These are phyloP conservation scores for Diophrys appendiculata DNA, from an alignment of 73 alveolate genomes.

Conservation along the genomic window DNA sequence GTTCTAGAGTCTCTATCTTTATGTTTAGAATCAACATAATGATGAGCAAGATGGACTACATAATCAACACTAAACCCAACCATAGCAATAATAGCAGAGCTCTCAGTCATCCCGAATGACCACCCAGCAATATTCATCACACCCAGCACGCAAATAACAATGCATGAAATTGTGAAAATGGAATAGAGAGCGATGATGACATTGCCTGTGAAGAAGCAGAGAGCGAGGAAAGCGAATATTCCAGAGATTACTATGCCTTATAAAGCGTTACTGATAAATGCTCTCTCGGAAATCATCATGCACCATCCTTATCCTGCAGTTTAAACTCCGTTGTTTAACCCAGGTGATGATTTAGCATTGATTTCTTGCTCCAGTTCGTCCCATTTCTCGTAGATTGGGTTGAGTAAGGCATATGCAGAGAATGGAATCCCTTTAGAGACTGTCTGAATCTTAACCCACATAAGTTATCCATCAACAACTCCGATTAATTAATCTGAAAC, in stretches of 20 bases:
- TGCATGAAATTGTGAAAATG: slow-evolving; percentile 7
- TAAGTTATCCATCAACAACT: not conserved
- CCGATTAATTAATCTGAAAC: not conserved
- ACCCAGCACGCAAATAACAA: slow-evolving; percentile 13
- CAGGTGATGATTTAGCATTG: not conserved
- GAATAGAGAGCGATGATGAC: slow-evolving; percentile 10
- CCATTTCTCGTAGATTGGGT: slow-evolving; percentile 2
- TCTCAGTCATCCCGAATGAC: slow-evolving; percentile 32
- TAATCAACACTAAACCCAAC: slow-evolving; percentile 62
- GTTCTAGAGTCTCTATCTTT: slow-evolving; percentile 29
- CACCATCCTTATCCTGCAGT: slow-evolving; percentile 1
- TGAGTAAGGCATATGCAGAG: not conserved
- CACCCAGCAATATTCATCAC: slow-evolving; percentile 3
- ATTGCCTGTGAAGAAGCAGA: not conserved
- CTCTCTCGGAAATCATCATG: not conserved
- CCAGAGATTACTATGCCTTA: slow-evolving; percentile 9
- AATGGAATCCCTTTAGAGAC: not conserved
- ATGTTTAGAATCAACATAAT: slow-evolving; percentile 16
- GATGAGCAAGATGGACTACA: slow-evolving; percentile 52
- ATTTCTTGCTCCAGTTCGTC: not conserved
- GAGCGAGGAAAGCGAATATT: slow-evolving; percentile 14
- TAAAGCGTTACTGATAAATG: slow-evolving; percentile 9
- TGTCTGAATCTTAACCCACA: not conserved
- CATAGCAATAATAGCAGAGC: slow-evolving; percentile 51
- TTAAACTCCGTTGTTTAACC: slow-evolving; percentile 6